Evolutionary conservation across 257 asterid genomes (phyloP), one percentile per base, ranked within the genome.

Genomic region (Solanum rostratum): DNA sequence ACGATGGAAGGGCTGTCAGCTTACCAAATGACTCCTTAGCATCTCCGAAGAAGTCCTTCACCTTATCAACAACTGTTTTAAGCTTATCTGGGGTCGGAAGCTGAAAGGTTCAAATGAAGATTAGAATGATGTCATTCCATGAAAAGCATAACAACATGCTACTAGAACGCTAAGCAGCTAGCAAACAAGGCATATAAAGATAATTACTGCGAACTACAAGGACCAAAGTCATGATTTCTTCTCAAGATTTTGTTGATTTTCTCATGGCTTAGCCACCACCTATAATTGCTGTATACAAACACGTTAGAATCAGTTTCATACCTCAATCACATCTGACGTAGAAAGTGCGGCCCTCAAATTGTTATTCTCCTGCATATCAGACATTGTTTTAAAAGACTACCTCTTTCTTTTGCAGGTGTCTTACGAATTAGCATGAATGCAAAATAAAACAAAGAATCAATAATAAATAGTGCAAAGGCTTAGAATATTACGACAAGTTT

Each of bases 21-120:
- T 96, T 95, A 88, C 98, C 98, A 22, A 96, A 95, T 7, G 99
- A 94, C 87, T 96, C 98, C 89, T 93, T 93, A 41, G 97, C 98
- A 14, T 92, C 94, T 33, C 98, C 99, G 27, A 96, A 93, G 89
- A 94, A 96, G 89, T 92, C 98, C 90, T 93, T 94, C 89, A 96
- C 97, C 85, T 93, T 94, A 81, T 96, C 99, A 30, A 96, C 33
- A 65, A 96, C 98, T 7, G 99, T 93, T 89, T 92, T 95, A 84
- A 96, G 98, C 87, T 95, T 91, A 55, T 91, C 98, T 85, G 87
- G 86, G 7, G 87, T 85, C 6, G 99, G 98, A 74, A 95, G 99
- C 99, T 94, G 94, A 30, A n/a, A 74, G 82, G 80, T 30, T 29
- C 59, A 73, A 46, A 8, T 46, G 52, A 45, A 63, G 57, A 85